These are phyloP conservation scores for Lachancea sp. DNA, from an alignment of 805 yeast species.

Conservation along the genomic window DNA sequence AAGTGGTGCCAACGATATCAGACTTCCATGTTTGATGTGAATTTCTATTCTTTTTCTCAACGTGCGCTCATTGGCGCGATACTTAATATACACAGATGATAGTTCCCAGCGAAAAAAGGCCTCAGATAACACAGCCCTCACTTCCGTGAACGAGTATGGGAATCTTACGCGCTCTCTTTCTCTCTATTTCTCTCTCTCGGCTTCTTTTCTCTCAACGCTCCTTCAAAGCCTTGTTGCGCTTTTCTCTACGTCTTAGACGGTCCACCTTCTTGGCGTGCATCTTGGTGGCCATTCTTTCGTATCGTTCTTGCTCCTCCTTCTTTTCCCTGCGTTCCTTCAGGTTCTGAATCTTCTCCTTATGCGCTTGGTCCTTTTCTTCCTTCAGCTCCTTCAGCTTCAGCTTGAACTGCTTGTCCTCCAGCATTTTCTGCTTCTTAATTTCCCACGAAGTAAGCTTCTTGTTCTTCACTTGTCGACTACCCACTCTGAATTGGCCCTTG, in stretches of 20 bases:
- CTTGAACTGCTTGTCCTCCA: slow-evolving; percentile 60
- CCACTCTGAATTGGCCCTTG: slow-evolving; percentile 62
- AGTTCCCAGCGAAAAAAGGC: neutral
- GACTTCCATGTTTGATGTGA: too few relatives aligned
- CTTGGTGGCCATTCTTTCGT: slow-evolving; percentile 70
- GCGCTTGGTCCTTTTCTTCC: slow-evolving; percentile 65
- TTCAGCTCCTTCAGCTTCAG: slow-evolving; percentile 65
- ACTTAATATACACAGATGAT: neutral
- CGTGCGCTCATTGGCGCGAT: too few relatives aligned
- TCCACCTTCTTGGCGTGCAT: slow-evolving; percentile 92
- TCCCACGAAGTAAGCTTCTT: slow-evolving; percentile 50
- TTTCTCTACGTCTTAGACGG: slow-evolving; percentile 82
- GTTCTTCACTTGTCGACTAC: slow-evolving; percentile 48
- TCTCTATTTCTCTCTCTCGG: too few relatives aligned
- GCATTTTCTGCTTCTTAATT: slow-evolving; percentile 57
- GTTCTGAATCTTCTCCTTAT: slow-evolving; percentile 46
- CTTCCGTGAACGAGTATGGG: too few relatives aligned
- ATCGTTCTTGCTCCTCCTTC: slow-evolving; percentile 85
- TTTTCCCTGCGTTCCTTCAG: slow-evolving; percentile 69
- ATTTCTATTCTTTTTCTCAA: too few relatives aligned
- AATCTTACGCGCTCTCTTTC: too few relatives aligned
- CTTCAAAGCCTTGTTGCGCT: slow-evolving; percentile 87
- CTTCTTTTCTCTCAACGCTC: slow-evolving; percentile 59
- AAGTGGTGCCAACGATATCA: too few relatives aligned
- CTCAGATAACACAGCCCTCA: too few relatives aligned